A percentile compares a stretch with the other conserved stretches of the same genome.
phyloP scores from a whole-genome alignment of 2,329 filamentous ascomycete genomes.

The Tolypocladium capitatum region DNA sequence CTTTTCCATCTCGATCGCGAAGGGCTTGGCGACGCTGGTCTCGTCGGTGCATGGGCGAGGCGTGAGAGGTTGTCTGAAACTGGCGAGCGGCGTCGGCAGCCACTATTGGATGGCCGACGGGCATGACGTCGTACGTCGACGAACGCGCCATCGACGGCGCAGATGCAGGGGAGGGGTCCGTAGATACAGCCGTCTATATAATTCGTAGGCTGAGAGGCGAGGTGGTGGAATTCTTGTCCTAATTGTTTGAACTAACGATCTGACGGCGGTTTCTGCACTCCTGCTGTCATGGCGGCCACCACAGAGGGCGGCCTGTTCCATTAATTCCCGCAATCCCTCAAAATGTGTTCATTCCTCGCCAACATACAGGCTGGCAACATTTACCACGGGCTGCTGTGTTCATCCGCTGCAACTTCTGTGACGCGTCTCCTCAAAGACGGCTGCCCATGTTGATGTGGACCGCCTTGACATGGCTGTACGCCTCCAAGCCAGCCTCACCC shows the following conservation, averaged over 20 bases:
- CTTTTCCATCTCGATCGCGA: slow-evolving; percentile 1
- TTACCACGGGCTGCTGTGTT: not conserved
- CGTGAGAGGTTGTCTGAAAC: not conserved
- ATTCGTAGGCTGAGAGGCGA: not conserved
- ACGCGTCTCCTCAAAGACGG: slow-evolving; percentile 12
- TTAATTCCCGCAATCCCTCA: not conserved
- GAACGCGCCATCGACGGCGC: too few relatives aligned
- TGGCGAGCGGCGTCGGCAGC: not conserved
- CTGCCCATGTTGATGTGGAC: slow-evolving; percentile 29
- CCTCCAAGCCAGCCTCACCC: slow-evolving; percentile 30
- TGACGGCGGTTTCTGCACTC: not conserved
- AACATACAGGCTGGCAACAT: not conserved
- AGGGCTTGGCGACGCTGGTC: not conserved
- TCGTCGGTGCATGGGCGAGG: not conserved
- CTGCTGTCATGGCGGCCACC: not conserved
- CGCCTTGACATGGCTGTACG: slow-evolving; percentile 30
- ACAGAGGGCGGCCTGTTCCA: not conserved
- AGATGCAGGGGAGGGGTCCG: not conserved
- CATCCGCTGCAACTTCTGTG: not conserved
- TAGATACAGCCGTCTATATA: not conserved
- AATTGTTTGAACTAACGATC: not conserved
- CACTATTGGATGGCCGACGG: not conserved
- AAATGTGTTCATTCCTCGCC: too few relatives aligned
- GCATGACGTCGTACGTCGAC: not conserved
- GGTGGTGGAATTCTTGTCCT: not conserved